Percentiles rank a stretch among this genome's conserved stretches.
These are phyloP conservation scores for Bryum argenteum DNA, from an alignment of 225 moss, liverwort and hornwort species.

Conservation along the genomic window DNA sequence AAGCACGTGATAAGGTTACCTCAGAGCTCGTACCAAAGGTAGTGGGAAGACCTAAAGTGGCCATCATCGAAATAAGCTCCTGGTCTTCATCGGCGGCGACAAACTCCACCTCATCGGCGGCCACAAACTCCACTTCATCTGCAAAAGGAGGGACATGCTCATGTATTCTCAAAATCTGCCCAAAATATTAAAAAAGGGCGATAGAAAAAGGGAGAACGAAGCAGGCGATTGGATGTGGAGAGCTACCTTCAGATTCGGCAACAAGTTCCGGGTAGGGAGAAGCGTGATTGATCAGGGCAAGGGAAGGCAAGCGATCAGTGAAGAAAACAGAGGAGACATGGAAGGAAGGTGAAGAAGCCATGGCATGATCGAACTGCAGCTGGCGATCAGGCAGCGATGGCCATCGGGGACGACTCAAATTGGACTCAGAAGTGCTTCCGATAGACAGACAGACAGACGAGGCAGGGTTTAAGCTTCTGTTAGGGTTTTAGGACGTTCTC, in stretches of 20 bases:
- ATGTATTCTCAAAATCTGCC: too few relatives aligned
- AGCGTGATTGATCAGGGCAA: neutral
- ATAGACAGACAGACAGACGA: neutral
- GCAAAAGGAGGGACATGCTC: too few relatives aligned
- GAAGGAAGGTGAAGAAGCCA: conserved; percentile 32
- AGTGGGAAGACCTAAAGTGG: conserved; percentile 67
- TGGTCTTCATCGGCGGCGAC: conserved; percentile 36
- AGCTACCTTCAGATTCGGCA: too few relatives aligned
- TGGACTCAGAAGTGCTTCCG: neutral
- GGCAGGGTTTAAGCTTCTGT: neutral
- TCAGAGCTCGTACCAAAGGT: conserved; percentile 58
- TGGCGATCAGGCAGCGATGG: too few relatives aligned
- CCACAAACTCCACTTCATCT: too few relatives aligned
- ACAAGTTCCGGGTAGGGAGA: neutral
- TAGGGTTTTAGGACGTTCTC: neutral
- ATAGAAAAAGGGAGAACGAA: too few relatives aligned
- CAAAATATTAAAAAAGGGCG: too few relatives aligned
- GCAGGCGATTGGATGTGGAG: too few relatives aligned
- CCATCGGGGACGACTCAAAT: too few relatives aligned
- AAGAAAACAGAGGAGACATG: conserved; percentile 31
- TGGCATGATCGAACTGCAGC: conserved; percentile 2
- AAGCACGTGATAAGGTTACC: conserved; percentile 11
- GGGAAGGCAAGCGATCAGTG: conserved; percentile 23
- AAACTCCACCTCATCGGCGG: conserved; percentile 35
- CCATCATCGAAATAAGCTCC: conserved; percentile 68